A percentile compares a stretch with the other conserved stretches of the same genome.
phyloP scores from a whole-genome alignment of 2,329 filamentous ascomycete species.

The Phaeosphaeria sp. region DNA sequence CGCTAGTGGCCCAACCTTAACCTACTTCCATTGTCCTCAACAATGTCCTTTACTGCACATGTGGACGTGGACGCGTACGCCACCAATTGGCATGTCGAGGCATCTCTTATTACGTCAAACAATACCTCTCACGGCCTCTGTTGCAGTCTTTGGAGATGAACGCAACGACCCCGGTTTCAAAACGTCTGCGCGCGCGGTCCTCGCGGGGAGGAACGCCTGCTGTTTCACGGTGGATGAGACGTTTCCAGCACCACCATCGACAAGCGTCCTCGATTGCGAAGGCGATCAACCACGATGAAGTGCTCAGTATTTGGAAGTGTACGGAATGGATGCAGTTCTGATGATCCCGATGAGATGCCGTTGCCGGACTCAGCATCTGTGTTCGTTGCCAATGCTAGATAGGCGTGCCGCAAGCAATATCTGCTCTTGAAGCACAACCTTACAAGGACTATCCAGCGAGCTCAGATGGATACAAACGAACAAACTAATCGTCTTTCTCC shows the following conservation, averaged over 20 bases:
- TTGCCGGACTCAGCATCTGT: not conserved
- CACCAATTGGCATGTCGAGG: not conserved
- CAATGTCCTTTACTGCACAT: not conserved
- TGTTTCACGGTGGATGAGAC: constrained; percentile 18
- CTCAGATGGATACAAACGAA: not conserved
- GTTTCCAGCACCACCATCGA: constrained; percentile 10
- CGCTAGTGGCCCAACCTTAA: constrained; percentile 1
- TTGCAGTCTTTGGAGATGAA: constrained; percentile 13
- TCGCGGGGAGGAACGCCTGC: constrained; percentile 10
- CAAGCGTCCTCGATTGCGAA: not conserved
- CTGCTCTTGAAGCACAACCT: not conserved
- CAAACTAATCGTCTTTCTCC: not conserved
- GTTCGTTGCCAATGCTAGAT: not conserved
- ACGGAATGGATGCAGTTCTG: no score
- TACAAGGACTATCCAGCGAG: not conserved
- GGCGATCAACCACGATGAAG: not conserved
- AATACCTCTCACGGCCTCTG: constrained; percentile 7
- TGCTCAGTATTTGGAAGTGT: no score
- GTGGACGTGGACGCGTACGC: not conserved
- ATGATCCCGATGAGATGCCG: not conserved
- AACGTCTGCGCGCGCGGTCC: constrained; percentile 25
- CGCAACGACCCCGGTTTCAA: constrained; percentile 23
- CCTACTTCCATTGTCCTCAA: not conserved
- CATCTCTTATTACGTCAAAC: constrained; percentile 6
- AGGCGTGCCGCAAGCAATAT: not conserved